Percentiles rank a stretch among this genome's conserved stretches.
Conservation (phyloP, 345 rosid genomes). For the Chamaenerion angustifolium region DNA sequence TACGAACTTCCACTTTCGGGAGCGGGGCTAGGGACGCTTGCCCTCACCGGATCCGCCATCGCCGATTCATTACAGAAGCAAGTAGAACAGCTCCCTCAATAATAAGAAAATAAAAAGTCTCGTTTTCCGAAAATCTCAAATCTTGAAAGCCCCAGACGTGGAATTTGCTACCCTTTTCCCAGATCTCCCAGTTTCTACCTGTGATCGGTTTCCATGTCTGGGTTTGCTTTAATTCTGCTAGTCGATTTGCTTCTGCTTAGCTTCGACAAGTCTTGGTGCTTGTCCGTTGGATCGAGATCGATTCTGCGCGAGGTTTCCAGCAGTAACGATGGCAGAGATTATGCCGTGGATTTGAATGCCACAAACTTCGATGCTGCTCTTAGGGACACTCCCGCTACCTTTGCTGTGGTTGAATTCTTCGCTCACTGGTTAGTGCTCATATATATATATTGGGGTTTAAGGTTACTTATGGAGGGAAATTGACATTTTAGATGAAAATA, state of each 20-base stretch:
- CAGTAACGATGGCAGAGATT: slow-evolving; percentile 21
- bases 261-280: slow-evolving; percentile 17
- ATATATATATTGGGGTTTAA: not conserved
- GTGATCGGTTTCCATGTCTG: slow-evolving; percentile 32
- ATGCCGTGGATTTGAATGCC: slow-evolving; percentile 58
- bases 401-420: slow-evolving; percentile 79
- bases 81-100: too few species aligned
- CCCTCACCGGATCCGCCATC: too few species aligned
- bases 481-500: not conserved
- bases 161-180: too few species aligned
- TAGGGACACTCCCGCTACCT: slow-evolving; percentile 53
- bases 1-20: too few species aligned
- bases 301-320: slow-evolving; percentile 36
- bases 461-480: too few species aligned
- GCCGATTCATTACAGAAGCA: too few species aligned
- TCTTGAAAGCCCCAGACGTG: too few species aligned
- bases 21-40: too few species aligned
- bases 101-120: too few species aligned
- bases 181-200: not conserved
- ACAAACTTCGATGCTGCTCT: slow-evolving; percentile 58
- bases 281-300: slow-evolving; percentile 47
- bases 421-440: slow-evolving; percentile 57
- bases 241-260: slow-evolving; percentile 13
- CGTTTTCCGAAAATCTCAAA: not conserved
- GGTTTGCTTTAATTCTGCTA: slow-evolving; percentile 21